Percentiles rank a stretch among this genome's conserved stretches.
Evolutionary conservation across 108 stramenopile genomes (phyloP).

Genomic region (Fragilariopsis cylindrus): DNA sequence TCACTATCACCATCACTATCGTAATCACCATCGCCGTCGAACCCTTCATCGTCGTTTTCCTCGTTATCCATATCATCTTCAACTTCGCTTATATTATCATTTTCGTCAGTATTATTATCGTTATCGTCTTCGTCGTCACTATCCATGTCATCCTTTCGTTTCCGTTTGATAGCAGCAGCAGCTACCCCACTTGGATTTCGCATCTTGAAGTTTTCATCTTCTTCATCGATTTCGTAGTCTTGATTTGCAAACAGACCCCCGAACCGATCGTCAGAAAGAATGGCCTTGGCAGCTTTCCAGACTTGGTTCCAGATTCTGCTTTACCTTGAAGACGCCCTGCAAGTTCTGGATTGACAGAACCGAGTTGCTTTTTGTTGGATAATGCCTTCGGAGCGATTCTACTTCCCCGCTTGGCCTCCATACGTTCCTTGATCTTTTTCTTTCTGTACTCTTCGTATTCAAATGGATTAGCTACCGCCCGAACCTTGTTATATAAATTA

Average conservation of each 20-base stretch:
- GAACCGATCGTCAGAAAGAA: constrained; percentile 95
- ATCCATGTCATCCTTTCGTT: constrained; percentile 79
- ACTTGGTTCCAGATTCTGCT: constrained; percentile 64
- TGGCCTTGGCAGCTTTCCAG: constrained; percentile 66
- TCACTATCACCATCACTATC: constrained; percentile 51
- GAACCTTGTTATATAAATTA: constrained; percentile 88
- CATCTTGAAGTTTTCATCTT: constrained; percentile 91
- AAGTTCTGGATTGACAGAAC: constrained; percentile 74
- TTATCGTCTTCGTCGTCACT: constrained; percentile 75
- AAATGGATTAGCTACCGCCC: constrained; percentile 94
- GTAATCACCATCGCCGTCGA: constrained; percentile 32
- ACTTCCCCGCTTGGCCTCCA: constrained; percentile 90
- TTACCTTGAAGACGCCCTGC: constrained; percentile 74
- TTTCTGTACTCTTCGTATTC: constrained; percentile 97
- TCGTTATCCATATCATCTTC: constrained; percentile 38
- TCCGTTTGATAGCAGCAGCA: constrained; percentile 38
- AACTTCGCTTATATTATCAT: constrained; percentile 27
- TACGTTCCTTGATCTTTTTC: constrained; percentile 85
- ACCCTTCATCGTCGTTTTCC: constrained; percentile 40
- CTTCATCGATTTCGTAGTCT: constrained; percentile 96
- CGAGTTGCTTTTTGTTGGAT: constrained; percentile 39
- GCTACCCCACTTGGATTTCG: constrained; percentile 93
- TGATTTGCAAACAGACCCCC: constrained; percentile 89
- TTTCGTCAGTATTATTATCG: constrained; percentile 44
- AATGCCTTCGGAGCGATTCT: constrained; percentile 71